Evolutionary conservation across 345 rosid species (phyloP).

Genomic region (Arabidopsis arenosa): DNA sequence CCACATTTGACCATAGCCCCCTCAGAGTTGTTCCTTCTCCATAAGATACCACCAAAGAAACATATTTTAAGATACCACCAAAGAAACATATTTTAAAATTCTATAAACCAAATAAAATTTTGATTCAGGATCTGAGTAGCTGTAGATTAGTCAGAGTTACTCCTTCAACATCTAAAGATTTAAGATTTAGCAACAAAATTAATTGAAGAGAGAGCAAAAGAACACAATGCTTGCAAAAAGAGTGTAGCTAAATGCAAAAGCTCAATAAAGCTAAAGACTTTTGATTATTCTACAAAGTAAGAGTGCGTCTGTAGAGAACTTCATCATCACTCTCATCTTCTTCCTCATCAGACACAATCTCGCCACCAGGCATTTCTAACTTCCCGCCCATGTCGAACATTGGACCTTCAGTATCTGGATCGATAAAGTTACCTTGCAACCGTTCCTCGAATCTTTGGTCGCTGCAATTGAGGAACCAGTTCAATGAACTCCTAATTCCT

Average conservation of each 20-base stretch:
- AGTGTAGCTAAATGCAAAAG: slow-evolving; percentile 15
- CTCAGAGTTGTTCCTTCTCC: background rate
- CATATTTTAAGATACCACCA: background rate
- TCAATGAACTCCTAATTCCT: slow-evolving; percentile 75
- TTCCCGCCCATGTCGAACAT: slow-evolving; percentile 79
- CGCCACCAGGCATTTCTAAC: slow-evolving; percentile 67
- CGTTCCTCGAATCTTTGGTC: slow-evolving; percentile 93
- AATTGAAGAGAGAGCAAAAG: slow-evolving; percentile 15
- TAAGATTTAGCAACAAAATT: background rate
- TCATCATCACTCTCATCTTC: slow-evolving; percentile 76
- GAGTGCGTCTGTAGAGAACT: slow-evolving; percentile 61
- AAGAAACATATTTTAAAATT: background rate
- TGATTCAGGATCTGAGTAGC: background rate
- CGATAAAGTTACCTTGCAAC: slow-evolving; percentile 71
- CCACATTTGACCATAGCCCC: slow-evolving; percentile 9
- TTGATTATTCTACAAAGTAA: slow-evolving; percentile 50
- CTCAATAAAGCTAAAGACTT: slow-evolving; percentile 5
- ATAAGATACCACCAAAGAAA: background rate
- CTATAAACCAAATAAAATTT: background rate
- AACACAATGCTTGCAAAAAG: slow-evolving; percentile 16
- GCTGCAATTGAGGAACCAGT: slow-evolving; percentile 93
- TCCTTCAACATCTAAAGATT: background rate
- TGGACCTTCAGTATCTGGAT: slow-evolving; percentile 71
- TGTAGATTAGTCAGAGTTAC: background rate
- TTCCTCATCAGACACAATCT: slow-evolving; percentile 76